Evolutionary conservation across 805 yeast species (phyloP).

Genomic region (Ogataea neopini): DNA sequence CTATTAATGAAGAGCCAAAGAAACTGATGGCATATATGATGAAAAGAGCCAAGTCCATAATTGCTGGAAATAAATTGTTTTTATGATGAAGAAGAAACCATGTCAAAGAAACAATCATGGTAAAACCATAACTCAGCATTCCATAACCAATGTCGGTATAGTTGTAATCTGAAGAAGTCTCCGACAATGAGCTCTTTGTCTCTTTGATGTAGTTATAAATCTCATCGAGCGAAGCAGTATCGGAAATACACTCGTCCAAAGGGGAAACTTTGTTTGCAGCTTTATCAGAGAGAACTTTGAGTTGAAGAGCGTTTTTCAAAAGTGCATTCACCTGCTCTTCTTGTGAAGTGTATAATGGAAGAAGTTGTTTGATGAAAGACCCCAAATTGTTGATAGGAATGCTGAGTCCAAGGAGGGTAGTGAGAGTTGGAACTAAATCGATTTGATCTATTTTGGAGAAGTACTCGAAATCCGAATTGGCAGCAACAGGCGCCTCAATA

Average conservation of each 20-base stretch:
- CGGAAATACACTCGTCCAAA: slow-evolving; percentile 15
- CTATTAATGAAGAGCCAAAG: slow-evolving; percentile 88
- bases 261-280: slow-evolving; percentile 30
- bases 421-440: slow-evolving; percentile 71
- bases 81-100: slow-evolving; percentile 25
- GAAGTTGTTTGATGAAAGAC: slow-evolving; percentile 56
- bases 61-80: slow-evolving; percentile 16
- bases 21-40: slow-evolving; percentile 50
- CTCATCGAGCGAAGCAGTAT: slow-evolving; percentile 13
- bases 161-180: slow-evolving; percentile 73
- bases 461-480: slow-evolving; percentile 50
- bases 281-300: slow-evolving; percentile 48
- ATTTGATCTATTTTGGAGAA: slow-evolving; percentile 59
- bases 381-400: slow-evolving; percentile 79
- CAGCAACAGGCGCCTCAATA: slow-evolving; percentile 39
- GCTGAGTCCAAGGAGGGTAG: slow-evolving; percentile 61
- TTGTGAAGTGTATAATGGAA: slow-evolving; percentile 48
- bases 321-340: slow-evolving; percentile 40
- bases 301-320: slow-evolving; percentile 58
- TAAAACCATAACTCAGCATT: slow-evolving; percentile 32
- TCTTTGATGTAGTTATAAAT: slow-evolving; percentile 38
- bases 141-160: slow-evolving; percentile 50
- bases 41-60: slow-evolving; percentile 32
- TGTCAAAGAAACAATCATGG: slow-evolving; percentile 34
- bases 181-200: slow-evolving; percentile 53